Evolutionary conservation across 2,329 filamentous ascomycete genomes (phyloP).

Genomic region (Venturia aucupariae): DNA sequence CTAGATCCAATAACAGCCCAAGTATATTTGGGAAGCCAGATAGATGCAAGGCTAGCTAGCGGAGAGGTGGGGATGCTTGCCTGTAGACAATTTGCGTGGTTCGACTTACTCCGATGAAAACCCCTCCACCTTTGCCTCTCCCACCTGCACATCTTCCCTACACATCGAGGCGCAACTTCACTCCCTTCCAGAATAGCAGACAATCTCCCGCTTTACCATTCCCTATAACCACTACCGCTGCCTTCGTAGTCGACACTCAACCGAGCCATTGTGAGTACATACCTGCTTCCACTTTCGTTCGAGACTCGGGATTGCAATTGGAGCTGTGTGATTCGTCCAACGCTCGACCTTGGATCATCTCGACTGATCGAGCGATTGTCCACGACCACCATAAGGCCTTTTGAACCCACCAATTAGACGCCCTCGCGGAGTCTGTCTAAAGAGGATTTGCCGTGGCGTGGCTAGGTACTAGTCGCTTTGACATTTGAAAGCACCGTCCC

Average conservation of each 20-base stretch:
- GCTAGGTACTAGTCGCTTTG: background rate
- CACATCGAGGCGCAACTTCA: background rate
- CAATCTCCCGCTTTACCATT: background rate
- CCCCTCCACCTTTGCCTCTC: background rate
- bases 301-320: background rate
- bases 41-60: constrained; percentile 4
- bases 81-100: background rate
- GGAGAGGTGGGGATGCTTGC: background rate
- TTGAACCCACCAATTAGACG: background rate
- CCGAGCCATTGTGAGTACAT: background rate
- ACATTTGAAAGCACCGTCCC: background rate
- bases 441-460: background rate
- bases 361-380: constrained; percentile 2
- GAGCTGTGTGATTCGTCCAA: constrained; percentile 10
- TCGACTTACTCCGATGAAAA: background rate
- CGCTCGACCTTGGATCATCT: constrained; percentile 3
- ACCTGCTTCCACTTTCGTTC: background rate
- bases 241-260: background rate
- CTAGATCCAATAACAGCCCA: background rate
- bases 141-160: background rate
- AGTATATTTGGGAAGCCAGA: background rate
- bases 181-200: background rate
- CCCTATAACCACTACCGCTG: background rate
- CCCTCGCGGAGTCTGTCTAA: background rate
- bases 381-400: background rate